Evolutionary conservation across 139 green algal genomes (phyloP).

Genomic region (Ostreobium quekettii): DNA sequence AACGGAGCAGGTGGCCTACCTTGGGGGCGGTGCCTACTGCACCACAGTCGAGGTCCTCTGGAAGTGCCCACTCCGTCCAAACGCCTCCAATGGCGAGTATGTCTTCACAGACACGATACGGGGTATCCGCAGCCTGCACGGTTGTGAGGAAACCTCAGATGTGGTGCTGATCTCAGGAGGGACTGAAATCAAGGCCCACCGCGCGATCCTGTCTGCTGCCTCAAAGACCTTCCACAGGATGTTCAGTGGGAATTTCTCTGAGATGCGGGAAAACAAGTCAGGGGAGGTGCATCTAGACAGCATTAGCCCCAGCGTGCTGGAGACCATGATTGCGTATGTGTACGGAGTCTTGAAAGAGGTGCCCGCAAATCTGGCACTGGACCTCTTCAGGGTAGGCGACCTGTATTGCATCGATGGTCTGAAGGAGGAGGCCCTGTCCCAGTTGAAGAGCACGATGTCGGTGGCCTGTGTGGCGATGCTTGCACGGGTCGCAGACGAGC

Average conservation of each 20-base stretch:
- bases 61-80: conserved; percentile 7
- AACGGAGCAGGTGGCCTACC: background rate
- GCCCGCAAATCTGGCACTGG: conserved; percentile 4
- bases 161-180: conserved; percentile 7
- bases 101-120: conserved; percentile 1
- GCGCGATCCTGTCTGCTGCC: conserved; percentile 5
- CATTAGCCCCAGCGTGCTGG: conserved; percentile 1
- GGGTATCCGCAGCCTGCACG: background rate
- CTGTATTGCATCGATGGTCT: conserved; percentile 8
- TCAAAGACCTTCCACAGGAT: conserved; percentile 9
- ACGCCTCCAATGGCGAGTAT: background rate
- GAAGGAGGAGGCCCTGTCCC: conserved; percentile 6
- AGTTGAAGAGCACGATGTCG: conserved; percentile 1
- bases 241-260: conserved; percentile 17
- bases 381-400: conserved; percentile 11
- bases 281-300: conserved; percentile 5
- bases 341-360: conserved; percentile 4
- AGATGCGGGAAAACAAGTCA: conserved; percentile 2
- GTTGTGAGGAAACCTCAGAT: conserved; percentile 15
- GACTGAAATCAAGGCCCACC: background rate
- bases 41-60: conserved; percentile 9
- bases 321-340: conserved; percentile 5
- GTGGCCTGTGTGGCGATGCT: background rate
- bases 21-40: conserved; percentile 6
- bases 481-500: conserved; percentile 6